Evolutionary conservation across 2,329 filamentous ascomycete genomes (phyloP), one percentile per base, ranked within the genome.

Genomic region (Penicillium sp.): DNA sequence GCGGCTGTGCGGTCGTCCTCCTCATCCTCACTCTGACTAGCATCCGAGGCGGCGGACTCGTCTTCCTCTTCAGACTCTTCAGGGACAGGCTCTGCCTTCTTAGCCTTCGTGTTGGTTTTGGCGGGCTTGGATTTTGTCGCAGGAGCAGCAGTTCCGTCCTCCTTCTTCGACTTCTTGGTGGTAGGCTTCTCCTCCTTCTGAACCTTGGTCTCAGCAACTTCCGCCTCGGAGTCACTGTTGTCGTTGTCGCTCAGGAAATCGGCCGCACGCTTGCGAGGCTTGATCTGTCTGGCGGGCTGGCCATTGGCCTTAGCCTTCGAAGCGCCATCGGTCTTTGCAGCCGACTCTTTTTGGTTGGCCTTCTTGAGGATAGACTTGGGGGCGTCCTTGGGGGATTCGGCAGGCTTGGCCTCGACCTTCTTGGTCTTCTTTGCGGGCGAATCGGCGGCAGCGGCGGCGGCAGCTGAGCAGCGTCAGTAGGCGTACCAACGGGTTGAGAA

Each of bases 381-480:
- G 22, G 59, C 38, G 28, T 64, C 57, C 33, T 66, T 59, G 35
- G 62, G 43, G 34, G 56, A 32, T 43, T 69, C 59, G 41, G 59
- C 48, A 45, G 61, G 41, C 54, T 69, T 70, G 49, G 60, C 57
- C 44, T 67, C 64, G 55, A 64, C 66, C 57, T 73, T 73, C 63
- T 84, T 85, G 24, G 81, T 80, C 63, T 85, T 86, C 51, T 75
- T 76, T 10, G 77, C 76, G 35, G 78, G 78, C 21, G 69, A 58
- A 44, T 78, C 76, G 53, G 64, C 66, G 47, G 63, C 68, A 41
- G 65, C 64, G 44, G 66, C 61, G 29, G 70, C 67, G 58, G 68
- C 67, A 66, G 48, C 15, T n/a, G n/a, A 53, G 33, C 22, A 43
- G 35, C 34, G 44, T 59, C 40, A 59, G 40, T n/a, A n/a, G n/a